Base-by-base conservation (phyloP, 2,329 filamentous ascomycete genomes). In the Aspergillus quadrilineatus region DNA sequence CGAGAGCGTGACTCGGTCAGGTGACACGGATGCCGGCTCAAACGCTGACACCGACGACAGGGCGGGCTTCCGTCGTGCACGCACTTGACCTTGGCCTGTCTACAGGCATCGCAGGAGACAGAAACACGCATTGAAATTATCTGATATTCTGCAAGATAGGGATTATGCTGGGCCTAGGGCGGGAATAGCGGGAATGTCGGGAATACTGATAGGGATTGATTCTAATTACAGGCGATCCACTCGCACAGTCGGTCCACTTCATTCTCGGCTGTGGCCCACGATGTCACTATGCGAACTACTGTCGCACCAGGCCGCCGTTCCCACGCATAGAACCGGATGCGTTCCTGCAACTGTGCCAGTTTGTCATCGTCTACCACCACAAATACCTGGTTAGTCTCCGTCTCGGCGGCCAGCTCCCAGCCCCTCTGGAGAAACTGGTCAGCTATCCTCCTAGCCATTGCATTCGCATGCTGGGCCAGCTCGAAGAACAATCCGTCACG, bases 321-420 rank as follows among this genome's bases (percentile, higher is more conserved):
- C 80, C 79, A 81, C 0, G 76, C 72, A 58, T 81, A 80, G 51
- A 82, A 82, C 1, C 65, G 62, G 55, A 79, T 82, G 5, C 69
- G 63, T 42, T 77, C 71, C 57, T 80, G 74, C 36, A 82, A 60
- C 22, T 60, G 63, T 2, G 70, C 64, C 22, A 80, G 71, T 36
- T 80, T 48, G 0, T 60, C 61, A 10, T 73, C 37, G 0, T 79
- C 78, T 3, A 82, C 60, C 1, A 76, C 68, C 0, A 77, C 77
- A 68, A 82, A 82, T 2, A 82, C 79, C 61, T 82, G 79, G 51
- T 82, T 82, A 7, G 79, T 82, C 65, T 80, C 76, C 0, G 79
- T 81, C 17, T 72, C 72, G 0, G 77, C 79, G 14, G 69, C 70
- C 6, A 81, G 61, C 0, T 64, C 61, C 63, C 74, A 80, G 0